These are phyloP conservation scores for Eucalyptus sp. DNA, from an alignment of 345 rosid genomes.

Conservation along the genomic window DNA sequence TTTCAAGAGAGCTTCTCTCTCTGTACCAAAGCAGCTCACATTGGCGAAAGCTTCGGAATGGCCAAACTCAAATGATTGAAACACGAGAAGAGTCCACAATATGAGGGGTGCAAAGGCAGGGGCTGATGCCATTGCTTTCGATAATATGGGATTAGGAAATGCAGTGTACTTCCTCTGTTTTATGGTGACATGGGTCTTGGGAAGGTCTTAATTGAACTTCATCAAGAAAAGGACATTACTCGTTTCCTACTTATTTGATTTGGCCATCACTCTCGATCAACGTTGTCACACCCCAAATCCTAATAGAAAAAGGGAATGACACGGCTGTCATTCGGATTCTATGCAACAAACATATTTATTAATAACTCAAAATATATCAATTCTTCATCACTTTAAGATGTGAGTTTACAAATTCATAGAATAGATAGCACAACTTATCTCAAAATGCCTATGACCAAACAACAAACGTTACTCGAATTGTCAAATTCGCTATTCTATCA, in stretches of 20 bases:
- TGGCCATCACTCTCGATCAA: too few species aligned
- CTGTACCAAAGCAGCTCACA: neutral
- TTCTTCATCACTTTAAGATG: neutral
- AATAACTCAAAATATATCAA: neutral
- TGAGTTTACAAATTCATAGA: neutral
- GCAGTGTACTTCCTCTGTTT: neutral
- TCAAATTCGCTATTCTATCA: too few species aligned
- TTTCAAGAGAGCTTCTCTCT: neutral
- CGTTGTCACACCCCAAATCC: accelerated
- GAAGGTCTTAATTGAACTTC: neutral
- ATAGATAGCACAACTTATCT: neutral
- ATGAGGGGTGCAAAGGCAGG: neutral
- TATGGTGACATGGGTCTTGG: neutral
- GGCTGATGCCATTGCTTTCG: neutral
- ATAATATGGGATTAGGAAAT: neutral
- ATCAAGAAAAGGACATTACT: too few species aligned
- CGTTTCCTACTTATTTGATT: too few species aligned
- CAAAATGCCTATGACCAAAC: neutral
- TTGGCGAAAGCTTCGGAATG: neutral
- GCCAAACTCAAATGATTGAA: neutral
- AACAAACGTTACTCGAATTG: neutral
- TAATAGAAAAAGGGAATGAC: neutral
- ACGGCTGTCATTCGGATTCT: accelerated
- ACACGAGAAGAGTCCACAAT: neutral
- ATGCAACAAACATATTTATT: too few species aligned